Base-by-base conservation (phyloP, 2,329 filamentous ascomycete genomes). In the Capronia americana region DNA sequence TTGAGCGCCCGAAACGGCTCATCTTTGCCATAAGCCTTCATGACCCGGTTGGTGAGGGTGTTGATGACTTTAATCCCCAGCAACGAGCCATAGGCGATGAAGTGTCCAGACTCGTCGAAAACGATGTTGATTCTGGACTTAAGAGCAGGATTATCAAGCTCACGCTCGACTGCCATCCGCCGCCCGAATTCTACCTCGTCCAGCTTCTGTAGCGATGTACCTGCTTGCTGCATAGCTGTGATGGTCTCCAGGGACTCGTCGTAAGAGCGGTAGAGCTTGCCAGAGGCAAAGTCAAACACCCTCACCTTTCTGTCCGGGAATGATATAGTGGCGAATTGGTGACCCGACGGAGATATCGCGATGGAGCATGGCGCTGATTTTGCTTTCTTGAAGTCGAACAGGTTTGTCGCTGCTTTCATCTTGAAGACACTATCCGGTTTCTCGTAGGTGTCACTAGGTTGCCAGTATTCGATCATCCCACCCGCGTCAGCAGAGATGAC, bases 391-490 rank as follows among this genome's bases (percentile, higher is more conserved):
- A 99, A 98, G 61, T 97, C 94, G 75, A 98, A 99, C 0, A 99
- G 84, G 74, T 92, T 95, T 2, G 95, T 99, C 1, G 91, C 90
- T 75, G 92, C 96, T 80, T 99, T 99, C 80, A 93, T 92, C 71
- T 92, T 86, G 76, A 96, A 99, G 20, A 99, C 93, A 60, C 88
- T 92, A 72, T 93, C 89, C 0, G 95, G 95, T 78, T 98, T 97
- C 74, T 96, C 92, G 77, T 92, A 97, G 46, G 83, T 88, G 69
- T 86, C 87, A 14, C 75, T 73, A 0, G 95, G 93, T 65, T 87
- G 86, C 95, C 95, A 99, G 80, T 99, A 99, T 78, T 99, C 95
- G 10, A 99, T 77, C 94, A 98, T 98, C 26, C 95, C 94, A 61
- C 87, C 87, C 72, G 94, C 89, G 71, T 99, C 96, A 0, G 89